Percentiles rank a stretch among this genome's conserved stretches.
Conservation (phyloP, 2,329 filamentous ascomycete genomes). For the Ophiostoma sp. region DNA sequence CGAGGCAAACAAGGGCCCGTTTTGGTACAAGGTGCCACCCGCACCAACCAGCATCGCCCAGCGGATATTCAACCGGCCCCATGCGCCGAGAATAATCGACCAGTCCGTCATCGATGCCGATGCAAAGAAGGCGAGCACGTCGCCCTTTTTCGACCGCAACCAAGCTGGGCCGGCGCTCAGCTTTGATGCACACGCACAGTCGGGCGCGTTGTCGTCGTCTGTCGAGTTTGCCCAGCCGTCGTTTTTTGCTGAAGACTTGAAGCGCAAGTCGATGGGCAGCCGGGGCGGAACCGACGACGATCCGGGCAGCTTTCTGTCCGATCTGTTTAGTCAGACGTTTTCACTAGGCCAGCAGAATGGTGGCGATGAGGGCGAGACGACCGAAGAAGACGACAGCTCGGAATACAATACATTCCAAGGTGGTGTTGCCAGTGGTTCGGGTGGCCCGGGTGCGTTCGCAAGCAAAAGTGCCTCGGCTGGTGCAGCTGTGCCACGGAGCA, state of each 20-base stretch:
- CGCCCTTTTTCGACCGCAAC: background rate
- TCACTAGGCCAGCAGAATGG: constrained; percentile 34
- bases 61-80: constrained; percentile 56
- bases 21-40: constrained; percentile 65
- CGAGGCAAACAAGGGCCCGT: constrained; percentile 47
- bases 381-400: background rate
- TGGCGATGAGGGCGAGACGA: constrained; percentile 29
- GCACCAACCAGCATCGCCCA: constrained; percentile 63
- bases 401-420: background rate
- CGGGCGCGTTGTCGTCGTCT: constrained; percentile 5
- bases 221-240: constrained; percentile 44
- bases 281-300: constrained; percentile 33
- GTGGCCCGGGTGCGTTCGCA: background rate
- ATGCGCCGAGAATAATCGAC: constrained; percentile 44
- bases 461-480: background rate
- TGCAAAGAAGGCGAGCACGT: constrained; percentile 34
- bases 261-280: background rate
- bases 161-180: background rate
- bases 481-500: background rate
- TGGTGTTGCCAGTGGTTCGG: background rate
- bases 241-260: constrained; percentile 49
- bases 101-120: background rate
- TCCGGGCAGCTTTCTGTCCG: constrained; percentile 42
- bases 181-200: background rate
- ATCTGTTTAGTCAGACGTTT: constrained; percentile 43